A percentile compares a stretch with the other conserved stretches of the same genome.
phyloP scores from a whole-genome alignment of 2,329 filamentous ascomycete genomes.

The Aspergillus niger region DNA sequence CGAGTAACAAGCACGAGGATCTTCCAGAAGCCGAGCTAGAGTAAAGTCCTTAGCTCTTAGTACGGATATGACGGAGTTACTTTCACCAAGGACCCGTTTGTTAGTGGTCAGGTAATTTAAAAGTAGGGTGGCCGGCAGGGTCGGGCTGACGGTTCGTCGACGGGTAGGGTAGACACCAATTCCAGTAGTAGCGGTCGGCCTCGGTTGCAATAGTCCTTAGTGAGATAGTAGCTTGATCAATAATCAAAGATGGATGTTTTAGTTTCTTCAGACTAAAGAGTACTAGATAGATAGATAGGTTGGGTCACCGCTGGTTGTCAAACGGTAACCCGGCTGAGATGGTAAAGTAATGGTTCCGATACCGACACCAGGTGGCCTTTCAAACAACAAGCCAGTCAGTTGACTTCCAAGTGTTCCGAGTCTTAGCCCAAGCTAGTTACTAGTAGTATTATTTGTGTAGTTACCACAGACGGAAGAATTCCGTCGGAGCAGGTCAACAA shows the following conservation, averaged over 20 bases:
- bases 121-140: constrained; percentile 1
- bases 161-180: neutral
- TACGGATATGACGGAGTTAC: constrained; percentile 1
- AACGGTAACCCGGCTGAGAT: neutral
- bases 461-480: constrained; percentile 9
- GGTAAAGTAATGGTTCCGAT: neutral
- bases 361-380: neutral
- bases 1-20: constrained; percentile 20
- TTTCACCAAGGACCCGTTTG: neutral
- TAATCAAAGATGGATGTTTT: too few species aligned
- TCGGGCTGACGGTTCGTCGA: neutral
- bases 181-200: neutral
- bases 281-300: too few species aligned
- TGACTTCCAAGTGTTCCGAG: neutral
- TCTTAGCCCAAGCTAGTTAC: neutral
- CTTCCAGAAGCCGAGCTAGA: constrained; percentile 17
- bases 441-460: too few species aligned
- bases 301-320: too few species aligned
- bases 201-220: neutral
- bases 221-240: neutral
- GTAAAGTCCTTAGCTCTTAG: constrained; percentile 9
- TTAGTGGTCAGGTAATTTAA: constrained; percentile 6
- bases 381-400: neutral
- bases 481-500: constrained; percentile 4
- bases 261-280: too few species aligned